Evolutionary conservation across 805 yeast species (phyloP).

Genomic region (Metschnikowia arizonensis): DNA sequence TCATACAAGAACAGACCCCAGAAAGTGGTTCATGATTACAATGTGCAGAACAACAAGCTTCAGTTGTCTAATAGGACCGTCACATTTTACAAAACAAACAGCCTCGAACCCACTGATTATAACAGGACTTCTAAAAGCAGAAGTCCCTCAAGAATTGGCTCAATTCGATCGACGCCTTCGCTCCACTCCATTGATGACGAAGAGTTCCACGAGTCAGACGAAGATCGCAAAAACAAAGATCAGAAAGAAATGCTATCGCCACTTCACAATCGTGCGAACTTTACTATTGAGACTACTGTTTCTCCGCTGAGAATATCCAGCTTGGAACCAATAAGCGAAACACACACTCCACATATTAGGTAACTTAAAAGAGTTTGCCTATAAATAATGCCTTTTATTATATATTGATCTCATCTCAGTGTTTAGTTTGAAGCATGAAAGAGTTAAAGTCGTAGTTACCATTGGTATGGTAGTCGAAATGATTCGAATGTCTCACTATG

Average conservation of each 20-base stretch:
- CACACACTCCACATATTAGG: slow-evolving; percentile 13
- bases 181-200: slow-evolving; percentile 26
- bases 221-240: slow-evolving; percentile 14
- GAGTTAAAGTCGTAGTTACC: slow-evolving; percentile 37
- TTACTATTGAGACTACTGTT: not conserved
- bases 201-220: slow-evolving; percentile 17
- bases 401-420: not conserved
- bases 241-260: not conserved
- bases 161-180: slow-evolving; percentile 28
- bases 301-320: slow-evolving; percentile 5
- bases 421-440: slow-evolving; percentile 27
- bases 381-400: not conserved
- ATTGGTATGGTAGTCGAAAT: slow-evolving; percentile 32
- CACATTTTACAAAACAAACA: slow-evolving; percentile 35
- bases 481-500: slow-evolving; percentile 12
- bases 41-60: slow-evolving; percentile 29
- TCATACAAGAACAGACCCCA: slow-evolving; percentile 38
- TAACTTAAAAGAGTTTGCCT: not conserved
- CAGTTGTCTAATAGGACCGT: slow-evolving; percentile 38
- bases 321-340: slow-evolving; percentile 24
- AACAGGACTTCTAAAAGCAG: slow-evolving; percentile 11
- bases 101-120: slow-evolving; percentile 14
- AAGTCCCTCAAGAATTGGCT: slow-evolving; percentile 28
- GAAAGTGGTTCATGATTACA: slow-evolving; percentile 23
- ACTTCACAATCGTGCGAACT: not conserved